Conservation (phyloP, 1,284 basidiomycete genomes). For the Papiliotrema terrestris region DNA sequence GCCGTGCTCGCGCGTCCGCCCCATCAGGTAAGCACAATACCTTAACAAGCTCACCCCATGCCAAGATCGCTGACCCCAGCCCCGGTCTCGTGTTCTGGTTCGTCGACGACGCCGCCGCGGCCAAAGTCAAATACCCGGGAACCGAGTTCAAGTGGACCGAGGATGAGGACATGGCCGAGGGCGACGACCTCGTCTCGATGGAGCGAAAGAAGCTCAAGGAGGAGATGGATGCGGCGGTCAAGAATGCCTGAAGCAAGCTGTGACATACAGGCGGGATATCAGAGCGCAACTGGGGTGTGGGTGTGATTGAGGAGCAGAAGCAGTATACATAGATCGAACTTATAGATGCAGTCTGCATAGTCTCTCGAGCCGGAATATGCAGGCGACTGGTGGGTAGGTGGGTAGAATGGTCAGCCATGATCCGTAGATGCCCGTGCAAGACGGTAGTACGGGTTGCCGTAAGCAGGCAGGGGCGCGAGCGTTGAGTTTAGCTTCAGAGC, state of each 20-base stretch:
- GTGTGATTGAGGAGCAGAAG: not conserved
- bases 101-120: conserved; percentile 73
- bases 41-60: not conserved
- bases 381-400: too few relatives aligned
- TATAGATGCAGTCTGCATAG: not conserved
- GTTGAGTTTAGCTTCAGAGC: too few relatives aligned
- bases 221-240: conserved; percentile 42
- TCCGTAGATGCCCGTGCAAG: too few relatives aligned
- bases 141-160: conserved; percentile 47
- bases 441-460: too few relatives aligned
- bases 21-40: conserved; percentile 53
- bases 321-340: not conserved
- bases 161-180: conserved; percentile 14
- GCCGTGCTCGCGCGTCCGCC: conserved; percentile 78
- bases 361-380: not conserved
- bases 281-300: too few relatives aligned
- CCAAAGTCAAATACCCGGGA: conserved; percentile 51
- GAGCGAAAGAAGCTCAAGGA: conserved; percentile 37
- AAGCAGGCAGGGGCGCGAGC: too few relatives aligned
- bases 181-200: conserved; percentile 26
- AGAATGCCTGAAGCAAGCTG: conserved; percentile 9
- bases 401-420: too few relatives aligned
- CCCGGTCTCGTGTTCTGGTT: conserved; percentile 91
- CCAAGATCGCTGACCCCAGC: conserved; percentile 14
- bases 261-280: too few relatives aligned